These are phyloP conservation scores for Uncinocarpus reesii DNA, from an alignment of 2,329 filamentous ascomycete species.

Conservation along the genomic window DNA sequence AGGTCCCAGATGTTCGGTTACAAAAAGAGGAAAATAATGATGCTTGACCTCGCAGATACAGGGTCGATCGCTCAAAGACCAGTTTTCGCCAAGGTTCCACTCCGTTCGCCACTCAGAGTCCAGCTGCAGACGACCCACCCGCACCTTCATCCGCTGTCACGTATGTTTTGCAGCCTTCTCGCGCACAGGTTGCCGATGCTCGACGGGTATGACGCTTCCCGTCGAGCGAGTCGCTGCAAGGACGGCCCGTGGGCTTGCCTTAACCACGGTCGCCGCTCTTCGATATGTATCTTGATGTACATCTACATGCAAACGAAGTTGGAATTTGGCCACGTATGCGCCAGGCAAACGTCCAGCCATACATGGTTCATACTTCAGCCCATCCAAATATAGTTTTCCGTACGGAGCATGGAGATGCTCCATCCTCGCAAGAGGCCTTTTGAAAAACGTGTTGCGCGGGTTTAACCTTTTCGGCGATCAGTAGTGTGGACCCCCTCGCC, in stretches of 20 bases:
- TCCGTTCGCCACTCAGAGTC: conserved; percentile 2
- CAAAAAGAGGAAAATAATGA: conserved; percentile 1
- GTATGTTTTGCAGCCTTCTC: conserved; percentile 1
- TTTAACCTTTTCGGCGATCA: neutral
- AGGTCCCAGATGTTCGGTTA: conserved; percentile 10
- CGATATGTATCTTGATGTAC: too few relatives aligned
- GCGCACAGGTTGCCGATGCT: too few relatives aligned
- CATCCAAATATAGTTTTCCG: neutral
- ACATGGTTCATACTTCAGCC: neutral
- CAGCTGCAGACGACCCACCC: conserved; percentile 3
- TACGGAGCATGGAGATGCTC: neutral
- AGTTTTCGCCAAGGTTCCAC: conserved; percentile 9
- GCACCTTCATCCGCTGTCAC: neutral
- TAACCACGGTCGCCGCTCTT: neutral
- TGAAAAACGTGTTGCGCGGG: neutral
- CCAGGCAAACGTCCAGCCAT: neutral
- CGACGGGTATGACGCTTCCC: neutral
- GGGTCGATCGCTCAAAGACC: neutral
- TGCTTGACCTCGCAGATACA: neutral
- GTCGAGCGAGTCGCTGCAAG: conserved; percentile 6
- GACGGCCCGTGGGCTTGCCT: conserved; percentile 9
- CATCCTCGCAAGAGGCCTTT: neutral
- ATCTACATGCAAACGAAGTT: neutral
- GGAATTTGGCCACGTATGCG: neutral
- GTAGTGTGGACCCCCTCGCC: neutral